Conservation (phyloP, 2,329 filamentous ascomycete species). For the Coniochaeta sp. region DNA sequence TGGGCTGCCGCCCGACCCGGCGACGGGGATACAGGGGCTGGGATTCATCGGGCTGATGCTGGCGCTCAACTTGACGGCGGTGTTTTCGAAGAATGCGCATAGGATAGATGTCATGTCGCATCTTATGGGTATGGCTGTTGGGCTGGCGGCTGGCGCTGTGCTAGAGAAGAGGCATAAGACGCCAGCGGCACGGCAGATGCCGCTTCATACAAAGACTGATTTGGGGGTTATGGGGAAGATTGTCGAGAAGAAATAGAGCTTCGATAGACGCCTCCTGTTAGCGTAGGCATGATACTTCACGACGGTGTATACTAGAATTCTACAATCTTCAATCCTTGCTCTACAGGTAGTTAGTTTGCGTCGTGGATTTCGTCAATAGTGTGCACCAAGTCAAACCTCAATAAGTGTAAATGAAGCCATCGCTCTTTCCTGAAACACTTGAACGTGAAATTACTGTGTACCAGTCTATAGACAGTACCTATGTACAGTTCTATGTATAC, state of each 20-base stretch:
- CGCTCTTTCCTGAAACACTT: neutral
- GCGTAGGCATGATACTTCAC: neutral
- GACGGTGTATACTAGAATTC: neutral
- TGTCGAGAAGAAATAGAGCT: neutral
- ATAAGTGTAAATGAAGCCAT: too few relatives aligned
- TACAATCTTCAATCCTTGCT: too few relatives aligned
- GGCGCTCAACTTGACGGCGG: conserved; percentile 39
- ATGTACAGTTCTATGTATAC: too few relatives aligned
- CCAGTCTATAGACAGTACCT: too few relatives aligned
- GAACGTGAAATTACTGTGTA: too few relatives aligned
- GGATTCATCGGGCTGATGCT: conserved; percentile 43
- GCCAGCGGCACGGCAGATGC: conserved; percentile 5
- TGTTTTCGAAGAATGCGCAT: conserved; percentile 31
- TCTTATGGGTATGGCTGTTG: conserved; percentile 41
- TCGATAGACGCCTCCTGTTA: neutral
- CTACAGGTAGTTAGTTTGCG: too few relatives aligned
- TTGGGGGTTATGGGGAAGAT: conserved; percentile 1
- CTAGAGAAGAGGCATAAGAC: conserved; percentile 20
- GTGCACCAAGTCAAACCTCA: too few relatives aligned
- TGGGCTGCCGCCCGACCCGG: conserved; percentile 46
- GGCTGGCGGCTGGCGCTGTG: conserved; percentile 31
- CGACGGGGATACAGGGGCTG: conserved; percentile 44
- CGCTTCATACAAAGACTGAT: neutral
- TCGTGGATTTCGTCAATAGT: too few relatives aligned
- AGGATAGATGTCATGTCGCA: conserved; percentile 45